phyloP scores from a whole-genome alignment of 2,329 filamentous ascomycete genomes.

The Metarhizium rileyi region DNA sequence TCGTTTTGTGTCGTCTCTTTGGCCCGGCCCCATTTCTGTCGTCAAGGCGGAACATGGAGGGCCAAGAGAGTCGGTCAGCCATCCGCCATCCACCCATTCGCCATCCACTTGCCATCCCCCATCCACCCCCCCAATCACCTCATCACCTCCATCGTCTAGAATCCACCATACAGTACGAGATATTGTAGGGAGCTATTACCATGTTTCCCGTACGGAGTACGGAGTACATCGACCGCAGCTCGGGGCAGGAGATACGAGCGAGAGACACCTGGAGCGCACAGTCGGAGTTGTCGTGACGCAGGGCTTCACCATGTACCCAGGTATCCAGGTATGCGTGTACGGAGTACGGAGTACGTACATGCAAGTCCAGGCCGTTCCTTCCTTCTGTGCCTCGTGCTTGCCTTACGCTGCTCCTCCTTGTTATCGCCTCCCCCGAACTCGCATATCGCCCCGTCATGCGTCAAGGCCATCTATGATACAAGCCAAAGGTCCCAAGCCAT shows the following conservation, averaged over 20 bases:
- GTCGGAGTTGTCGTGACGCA: neutral
- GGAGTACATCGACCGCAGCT: neutral
- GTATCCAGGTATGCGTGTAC: neutral
- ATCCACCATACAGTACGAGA: conserved; percentile 1
- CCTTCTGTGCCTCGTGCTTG: neutral
- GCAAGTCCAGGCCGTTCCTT: conserved; percentile 4
- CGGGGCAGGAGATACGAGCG: no score
- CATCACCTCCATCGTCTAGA: neutral
- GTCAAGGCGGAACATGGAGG: neutral
- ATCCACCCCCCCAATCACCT: neutral
- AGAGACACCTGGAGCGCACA: neutral
- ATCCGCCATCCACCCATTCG: neutral
- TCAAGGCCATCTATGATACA: neutral
- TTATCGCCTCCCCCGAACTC: neutral
- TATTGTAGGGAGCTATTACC: no score
- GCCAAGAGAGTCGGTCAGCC: neutral
- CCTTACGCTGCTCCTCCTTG: neutral
- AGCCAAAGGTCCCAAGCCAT: neutral
- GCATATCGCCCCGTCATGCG: neutral
- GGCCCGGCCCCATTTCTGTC: neutral
- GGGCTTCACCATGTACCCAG: neutral
- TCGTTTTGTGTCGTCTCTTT: neutral
- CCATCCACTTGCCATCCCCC: neutral
- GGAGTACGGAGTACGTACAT: neutral
- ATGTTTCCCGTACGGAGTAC: no score